Evolutionary conservation across 208 protist genomes (phyloP), one percentile per base, ranked within the genome.

Genomic region (Leishmania gerbilli): DNA sequence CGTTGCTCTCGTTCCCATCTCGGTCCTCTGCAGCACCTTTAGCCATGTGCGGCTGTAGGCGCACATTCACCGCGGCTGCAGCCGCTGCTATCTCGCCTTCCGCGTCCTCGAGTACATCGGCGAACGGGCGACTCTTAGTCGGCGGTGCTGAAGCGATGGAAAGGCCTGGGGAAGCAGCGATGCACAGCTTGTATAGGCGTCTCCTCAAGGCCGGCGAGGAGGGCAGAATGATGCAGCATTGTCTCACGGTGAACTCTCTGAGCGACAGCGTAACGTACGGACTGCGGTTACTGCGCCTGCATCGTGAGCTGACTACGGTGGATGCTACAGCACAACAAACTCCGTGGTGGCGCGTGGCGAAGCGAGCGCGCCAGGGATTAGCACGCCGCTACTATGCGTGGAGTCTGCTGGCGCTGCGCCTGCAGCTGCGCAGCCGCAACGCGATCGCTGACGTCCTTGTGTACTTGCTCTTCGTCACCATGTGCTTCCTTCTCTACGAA

Each of bases 381-480:
- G 40, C 27, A 34, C 83, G 91, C 13, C 92, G 93, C 74, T 88
- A 91, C 72, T 90, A 90, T 64, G 92, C 92, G 40, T 95, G 86
- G 88, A 74, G 80, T 0, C 76, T 97, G 0, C 93, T 95, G 80
- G 72, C 74, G 34, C 74, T 95, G 31, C 91, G 93, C 5, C 82
- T 97, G 80, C 80, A 77, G 56, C 81, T 96, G 67, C 87, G 81
- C 53, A 93, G 90, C 74, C 85, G 85, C 77, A 90, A 89, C 42
- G 89, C 92, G 21, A 87, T 97, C 27, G 91, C 91, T 67, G 90
- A 97, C 79, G 80, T 87, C n/a, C 84, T 97, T 45, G 92, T 96
- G 37, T 95, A 94, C 77, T 9, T 82, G 7, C 85, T 97, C 27
- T 95, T 96, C 62, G 1, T 96, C 37, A 87, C 84, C 0, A 72